Evolutionary conservation across 805 yeast genomes (phyloP).

Genomic region (Yarrowia sp.): DNA sequence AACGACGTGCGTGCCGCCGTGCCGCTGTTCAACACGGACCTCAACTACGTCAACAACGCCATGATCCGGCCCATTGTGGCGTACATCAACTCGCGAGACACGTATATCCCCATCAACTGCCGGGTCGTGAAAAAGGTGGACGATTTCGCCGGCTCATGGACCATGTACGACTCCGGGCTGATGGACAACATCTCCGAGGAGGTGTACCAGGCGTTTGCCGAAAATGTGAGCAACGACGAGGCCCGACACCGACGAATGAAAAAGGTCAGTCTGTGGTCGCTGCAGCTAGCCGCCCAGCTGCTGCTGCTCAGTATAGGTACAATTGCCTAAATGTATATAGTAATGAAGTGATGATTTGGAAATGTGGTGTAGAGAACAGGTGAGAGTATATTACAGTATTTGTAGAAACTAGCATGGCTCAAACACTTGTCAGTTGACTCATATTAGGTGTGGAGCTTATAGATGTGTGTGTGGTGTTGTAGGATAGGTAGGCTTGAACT

Average conservation of each 20-base stretch:
- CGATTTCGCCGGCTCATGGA: constrained; percentile 97
- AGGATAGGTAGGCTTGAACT: no score
- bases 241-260: constrained; percentile 71
- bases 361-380: neutral
- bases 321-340: constrained; percentile 53
- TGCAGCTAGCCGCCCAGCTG: constrained; percentile 82
- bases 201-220: constrained; percentile 88
- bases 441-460: no score
- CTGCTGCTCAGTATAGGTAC: constrained; percentile 84
- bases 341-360: constrained; percentile 37
- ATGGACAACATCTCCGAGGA: constrained; percentile 92
- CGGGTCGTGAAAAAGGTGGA: constrained; percentile 75
- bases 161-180: constrained; percentile 84
- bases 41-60: constrained; percentile 92
- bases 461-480: no score
- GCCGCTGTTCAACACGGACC: constrained; percentile 84
- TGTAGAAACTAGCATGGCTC: no score
- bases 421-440: neutral
- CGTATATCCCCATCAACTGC: constrained; percentile 86
- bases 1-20: constrained; percentile 88
- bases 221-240: constrained; percentile 88
- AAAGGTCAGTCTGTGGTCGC: constrained; percentile 91
- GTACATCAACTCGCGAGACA: constrained; percentile 87
- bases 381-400: neutral
- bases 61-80: constrained; percentile 93